phyloP scores from a whole-genome alignment of 1,139 yeast genomes.

The Wickerhamiella pararugosa region DNA sequence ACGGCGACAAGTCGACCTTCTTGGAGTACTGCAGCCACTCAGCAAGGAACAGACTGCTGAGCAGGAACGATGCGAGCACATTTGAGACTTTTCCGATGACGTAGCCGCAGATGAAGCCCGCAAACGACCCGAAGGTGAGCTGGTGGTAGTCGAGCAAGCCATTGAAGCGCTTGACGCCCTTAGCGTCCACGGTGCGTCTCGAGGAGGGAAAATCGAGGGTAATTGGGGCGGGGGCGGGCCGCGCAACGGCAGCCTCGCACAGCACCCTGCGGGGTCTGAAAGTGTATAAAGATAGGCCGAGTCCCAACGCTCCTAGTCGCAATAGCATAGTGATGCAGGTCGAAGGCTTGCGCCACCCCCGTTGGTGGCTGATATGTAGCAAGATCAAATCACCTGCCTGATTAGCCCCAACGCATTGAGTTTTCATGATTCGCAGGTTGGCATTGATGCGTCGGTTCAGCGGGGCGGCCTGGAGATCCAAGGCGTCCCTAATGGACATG shows the following conservation, averaged over 20 bases:
- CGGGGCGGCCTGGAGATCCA: background rate
- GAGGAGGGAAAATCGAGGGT: background rate
- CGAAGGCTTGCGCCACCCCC: too few species aligned
- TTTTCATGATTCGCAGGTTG: too few species aligned
- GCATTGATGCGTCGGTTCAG: background rate
- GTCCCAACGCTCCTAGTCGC: too few species aligned
- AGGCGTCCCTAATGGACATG: conserved; percentile 32
- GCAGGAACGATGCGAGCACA: conserved; percentile 38
- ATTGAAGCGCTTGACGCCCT: conserved; percentile 8
- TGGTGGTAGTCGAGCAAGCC: conserved; percentile 41
- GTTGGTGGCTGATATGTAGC: too few species aligned
- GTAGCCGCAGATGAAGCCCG: conserved; percentile 49
- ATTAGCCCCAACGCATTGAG: too few species aligned
- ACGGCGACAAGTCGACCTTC: conserved; percentile 31
- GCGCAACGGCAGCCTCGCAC: too few species aligned
- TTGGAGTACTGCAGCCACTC: conserved; percentile 50
- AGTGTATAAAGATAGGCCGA: too few species aligned
- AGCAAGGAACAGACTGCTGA: conserved; percentile 35
- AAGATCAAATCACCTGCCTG: too few species aligned
- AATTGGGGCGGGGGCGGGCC: background rate
- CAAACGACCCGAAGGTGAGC: conserved; percentile 50
- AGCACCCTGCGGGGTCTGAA: too few species aligned
- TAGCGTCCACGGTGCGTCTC: conserved; percentile 1
- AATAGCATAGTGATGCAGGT: too few species aligned
- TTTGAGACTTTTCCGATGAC: conserved; percentile 52